Conservation (phyloP, 2,329 filamentous ascomycete genomes). For the Alternaria dauci region DNA sequence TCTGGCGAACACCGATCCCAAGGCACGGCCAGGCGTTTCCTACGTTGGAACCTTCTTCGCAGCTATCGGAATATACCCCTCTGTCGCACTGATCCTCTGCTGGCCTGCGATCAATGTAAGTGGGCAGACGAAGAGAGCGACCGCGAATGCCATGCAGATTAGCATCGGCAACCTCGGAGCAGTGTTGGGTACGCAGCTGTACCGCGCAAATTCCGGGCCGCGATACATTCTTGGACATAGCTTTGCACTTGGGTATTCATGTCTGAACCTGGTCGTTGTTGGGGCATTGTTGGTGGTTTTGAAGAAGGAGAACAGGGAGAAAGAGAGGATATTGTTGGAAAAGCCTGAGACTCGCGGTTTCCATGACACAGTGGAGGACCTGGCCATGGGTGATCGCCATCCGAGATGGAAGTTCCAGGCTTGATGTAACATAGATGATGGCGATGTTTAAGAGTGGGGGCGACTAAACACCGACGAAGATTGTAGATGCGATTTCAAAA, state of each 20-base stretch:
- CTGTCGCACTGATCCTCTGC: conserved; percentile 52
- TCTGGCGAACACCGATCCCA: conserved; percentile 44
- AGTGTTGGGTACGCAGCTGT: conserved; percentile 51
- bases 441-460: neutral
- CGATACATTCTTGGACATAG: conserved; percentile 48
- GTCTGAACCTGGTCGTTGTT: conserved; percentile 45
- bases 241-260: conserved; percentile 48
- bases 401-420: conserved; percentile 48
- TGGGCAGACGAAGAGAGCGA: conserved; percentile 62
- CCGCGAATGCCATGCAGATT: conserved; percentile 60
- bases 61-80: conserved; percentile 51
- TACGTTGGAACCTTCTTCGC: conserved; percentile 52
- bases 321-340: conserved; percentile 33
- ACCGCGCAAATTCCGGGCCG: conserved; percentile 45
- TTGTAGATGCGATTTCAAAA: neutral
- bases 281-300: conserved; percentile 41
- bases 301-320: conserved; percentile 43
- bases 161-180: conserved; percentile 58
- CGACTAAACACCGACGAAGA: neutral
- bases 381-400: conserved; percentile 45
- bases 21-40: conserved; percentile 45
- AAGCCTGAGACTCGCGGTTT: conserved; percentile 40
- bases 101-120: conserved; percentile 64
- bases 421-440: neutral
- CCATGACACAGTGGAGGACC: conserved; percentile 43